Conservation (phyloP, 345 rosid species). For the Salix exigua region DNA sequence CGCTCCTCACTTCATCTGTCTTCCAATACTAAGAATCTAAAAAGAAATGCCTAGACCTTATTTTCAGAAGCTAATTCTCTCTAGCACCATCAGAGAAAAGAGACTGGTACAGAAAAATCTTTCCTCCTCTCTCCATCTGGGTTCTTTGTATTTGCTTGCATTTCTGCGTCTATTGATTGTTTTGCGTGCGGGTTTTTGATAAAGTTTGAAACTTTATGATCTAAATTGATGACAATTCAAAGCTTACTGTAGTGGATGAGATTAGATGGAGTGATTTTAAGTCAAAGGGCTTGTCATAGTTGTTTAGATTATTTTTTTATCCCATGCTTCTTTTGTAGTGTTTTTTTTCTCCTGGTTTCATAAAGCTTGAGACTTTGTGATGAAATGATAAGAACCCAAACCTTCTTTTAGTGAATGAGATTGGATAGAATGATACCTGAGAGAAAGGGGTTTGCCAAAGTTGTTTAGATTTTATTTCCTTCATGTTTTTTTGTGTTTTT, state of each 20-base stretch:
- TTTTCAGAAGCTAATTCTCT: constrained; percentile 69
- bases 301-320: neutral
- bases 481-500: neutral
- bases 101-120: constrained; percentile 48
- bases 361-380: neutral
- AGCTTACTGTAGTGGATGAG: neutral
- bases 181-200: neutral
- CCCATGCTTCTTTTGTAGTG: neutral
- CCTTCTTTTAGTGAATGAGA: neutral
- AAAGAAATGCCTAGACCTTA: constrained; percentile 63
- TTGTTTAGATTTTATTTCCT: neutral
- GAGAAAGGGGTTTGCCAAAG: neutral
- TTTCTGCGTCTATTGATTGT: neutral
- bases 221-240: neutral
- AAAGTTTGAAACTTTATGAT: neutral
- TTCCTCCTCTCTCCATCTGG: neutral
- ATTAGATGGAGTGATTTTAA: neutral
- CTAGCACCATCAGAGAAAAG: constrained; percentile 58
- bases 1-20: neutral
- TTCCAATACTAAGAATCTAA: neutral
- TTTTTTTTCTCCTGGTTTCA: neutral
- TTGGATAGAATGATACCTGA: neutral
- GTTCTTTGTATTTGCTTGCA: neutral
- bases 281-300: neutral
- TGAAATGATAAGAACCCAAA: neutral